Conservation (phyloP, 2,329 filamentous ascomycete genomes). For the Cylindrodendrum hubeiense region DNA sequence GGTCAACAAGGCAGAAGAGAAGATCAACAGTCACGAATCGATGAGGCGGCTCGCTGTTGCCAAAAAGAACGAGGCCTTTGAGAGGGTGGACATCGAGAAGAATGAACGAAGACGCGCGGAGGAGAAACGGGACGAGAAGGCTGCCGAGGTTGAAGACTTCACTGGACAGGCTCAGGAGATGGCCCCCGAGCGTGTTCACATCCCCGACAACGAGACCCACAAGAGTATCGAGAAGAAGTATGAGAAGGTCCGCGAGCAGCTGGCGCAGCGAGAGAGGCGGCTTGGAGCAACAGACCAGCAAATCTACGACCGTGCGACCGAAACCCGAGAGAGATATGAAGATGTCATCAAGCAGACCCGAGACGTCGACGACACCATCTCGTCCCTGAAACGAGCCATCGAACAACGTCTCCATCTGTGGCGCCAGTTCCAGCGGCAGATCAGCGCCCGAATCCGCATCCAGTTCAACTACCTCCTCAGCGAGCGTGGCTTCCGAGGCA, state of each 20-base stretch:
- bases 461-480: conserved; percentile 91
- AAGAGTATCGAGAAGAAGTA: conserved; percentile 67
- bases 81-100: conserved; percentile 62
- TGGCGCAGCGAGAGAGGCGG: conserved; percentile 67
- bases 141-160: conserved; percentile 64
- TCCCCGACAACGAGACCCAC: conserved; percentile 74
- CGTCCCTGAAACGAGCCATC: conserved; percentile 69
- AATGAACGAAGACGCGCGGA: conserved; percentile 59
- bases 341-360: conserved; percentile 57
- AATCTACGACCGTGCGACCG: conserved; percentile 64
- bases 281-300: conserved; percentile 75
- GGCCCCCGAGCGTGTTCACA: conserved; percentile 67
- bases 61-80: conserved; percentile 73
- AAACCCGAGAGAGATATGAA: conserved; percentile 57
- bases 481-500: conserved; percentile 89
- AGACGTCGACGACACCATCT: conserved; percentile 56
- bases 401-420: conserved; percentile 79
- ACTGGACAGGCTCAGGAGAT: conserved; percentile 66
- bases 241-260: conserved; percentile 66
- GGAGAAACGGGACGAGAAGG: conserved; percentile 60
- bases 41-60: conserved; percentile 66
- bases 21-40: conserved; percentile 61
- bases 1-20: conserved; percentile 68
- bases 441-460: conserved; percentile 86
- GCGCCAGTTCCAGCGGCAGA: conserved; percentile 83